These are phyloP conservation scores for Cephaloascus fragrans DNA, from an alignment of 805 yeast genomes.

Conservation along the genomic window DNA sequence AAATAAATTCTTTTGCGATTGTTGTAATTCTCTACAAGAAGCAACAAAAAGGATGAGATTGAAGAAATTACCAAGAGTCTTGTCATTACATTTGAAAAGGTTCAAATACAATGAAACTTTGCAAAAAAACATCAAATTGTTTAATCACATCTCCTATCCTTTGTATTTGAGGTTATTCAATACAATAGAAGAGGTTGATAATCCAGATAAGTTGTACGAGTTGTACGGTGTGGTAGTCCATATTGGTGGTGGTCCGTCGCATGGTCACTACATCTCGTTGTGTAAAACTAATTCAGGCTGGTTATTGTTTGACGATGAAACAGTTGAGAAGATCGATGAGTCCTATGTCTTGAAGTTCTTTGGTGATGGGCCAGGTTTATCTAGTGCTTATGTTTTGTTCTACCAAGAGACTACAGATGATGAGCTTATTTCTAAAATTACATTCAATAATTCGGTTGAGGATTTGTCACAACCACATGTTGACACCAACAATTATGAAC, in stretches of 20 bases:
- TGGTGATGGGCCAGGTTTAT: slow-evolving; percentile 81
- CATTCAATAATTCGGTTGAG: slow-evolving; percentile 19
- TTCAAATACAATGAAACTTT: slow-evolving; percentile 84
- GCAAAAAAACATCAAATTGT: slow-evolving; percentile 75
- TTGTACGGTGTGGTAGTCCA: slow-evolving; percentile 84
- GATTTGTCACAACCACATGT: slow-evolving; percentile 5
- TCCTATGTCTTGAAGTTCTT: slow-evolving; percentile 74
- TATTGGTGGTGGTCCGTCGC: slow-evolving; percentile 96
- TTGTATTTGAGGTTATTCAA: slow-evolving; percentile 58
- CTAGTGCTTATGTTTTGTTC: slow-evolving; percentile 86
- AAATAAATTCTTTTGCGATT: slow-evolving; percentile 89
- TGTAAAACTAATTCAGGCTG: slow-evolving; percentile 80
- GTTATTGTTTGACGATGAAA: slow-evolving; percentile 92
- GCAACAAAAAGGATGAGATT: slow-evolving; percentile 86
- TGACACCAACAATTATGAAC: no score
- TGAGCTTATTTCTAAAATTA: slow-evolving; percentile 13
- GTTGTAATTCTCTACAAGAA: slow-evolving; percentile 84
- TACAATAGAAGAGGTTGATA: slow-evolving; percentile 46
- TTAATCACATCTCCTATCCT: slow-evolving; percentile 79
- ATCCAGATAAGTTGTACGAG: slow-evolving; percentile 55
- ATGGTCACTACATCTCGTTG: slow-evolving; percentile 89
- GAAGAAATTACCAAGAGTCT: slow-evolving; percentile 63
- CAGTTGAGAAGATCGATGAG: slow-evolving; percentile 83
- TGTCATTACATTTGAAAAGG: slow-evolving; percentile 81
- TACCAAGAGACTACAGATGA: slow-evolving; percentile 52